These are phyloP conservation scores for Xylaria sp. DNA, from an alignment of 2,329 filamentous ascomycete genomes.

Conservation along the genomic window DNA sequence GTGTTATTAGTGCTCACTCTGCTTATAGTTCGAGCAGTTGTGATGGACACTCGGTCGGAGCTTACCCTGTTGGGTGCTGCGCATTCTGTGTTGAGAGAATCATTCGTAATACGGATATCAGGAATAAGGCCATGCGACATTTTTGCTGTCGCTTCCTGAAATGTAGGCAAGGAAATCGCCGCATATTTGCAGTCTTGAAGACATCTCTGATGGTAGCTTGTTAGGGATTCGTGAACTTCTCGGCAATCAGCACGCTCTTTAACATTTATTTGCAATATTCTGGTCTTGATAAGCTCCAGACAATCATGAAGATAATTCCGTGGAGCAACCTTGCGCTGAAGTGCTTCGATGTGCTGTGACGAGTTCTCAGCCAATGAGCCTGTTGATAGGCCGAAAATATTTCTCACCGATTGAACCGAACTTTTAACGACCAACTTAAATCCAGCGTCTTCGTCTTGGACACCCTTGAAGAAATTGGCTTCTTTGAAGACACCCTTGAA, in stretches of 20 bases:
- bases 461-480: slow-evolving; percentile 23
- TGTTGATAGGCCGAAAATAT: neutral
- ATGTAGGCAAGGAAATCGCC: neutral
- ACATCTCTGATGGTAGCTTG: slow-evolving; percentile 6
- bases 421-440: neutral
- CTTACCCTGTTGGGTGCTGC: neutral
- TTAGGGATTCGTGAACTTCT: slow-evolving; percentile 17
- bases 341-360: slow-evolving; percentile 7
- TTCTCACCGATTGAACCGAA: neutral
- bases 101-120: neutral
- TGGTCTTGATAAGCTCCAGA: slow-evolving; percentile 21
- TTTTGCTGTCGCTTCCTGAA: neutral
- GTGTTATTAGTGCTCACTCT: neutral
- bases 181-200: slow-evolving; percentile 10
- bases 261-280: slow-evolving; percentile 17
- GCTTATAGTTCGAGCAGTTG: neutral
- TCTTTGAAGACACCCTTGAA: slow-evolving; percentile 1
- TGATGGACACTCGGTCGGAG: neutral
- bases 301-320: slow-evolving; percentile 28
- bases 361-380: neutral
- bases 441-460: neutral
- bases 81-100: neutral
- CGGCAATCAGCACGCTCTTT: slow-evolving; percentile 14
- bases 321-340: neutral
- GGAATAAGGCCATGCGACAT: neutral